Evolutionary conservation across 257 asterid genomes (phyloP).

Genomic region (Gentiana dahurica): DNA sequence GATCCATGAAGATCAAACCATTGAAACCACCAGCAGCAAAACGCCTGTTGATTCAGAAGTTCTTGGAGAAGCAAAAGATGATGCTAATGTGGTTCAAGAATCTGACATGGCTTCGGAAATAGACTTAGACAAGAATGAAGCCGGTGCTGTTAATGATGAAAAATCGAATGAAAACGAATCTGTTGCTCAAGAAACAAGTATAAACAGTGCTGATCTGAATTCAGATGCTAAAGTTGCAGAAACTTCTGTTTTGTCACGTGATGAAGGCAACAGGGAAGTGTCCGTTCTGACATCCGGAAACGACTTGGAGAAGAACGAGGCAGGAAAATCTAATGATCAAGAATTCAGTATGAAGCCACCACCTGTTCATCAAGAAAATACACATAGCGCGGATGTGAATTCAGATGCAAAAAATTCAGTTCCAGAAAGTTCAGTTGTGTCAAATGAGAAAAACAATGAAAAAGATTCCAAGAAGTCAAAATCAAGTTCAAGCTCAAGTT

Average conservation of each 20-base stretch:
- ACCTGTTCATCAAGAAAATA: background rate
- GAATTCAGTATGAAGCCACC: background rate
- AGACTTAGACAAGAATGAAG: too few relatives aligned
- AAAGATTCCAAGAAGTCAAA: conserved; percentile 30
- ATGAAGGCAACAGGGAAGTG: conserved; percentile 2
- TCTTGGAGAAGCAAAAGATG: background rate
- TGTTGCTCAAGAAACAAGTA: background rate
- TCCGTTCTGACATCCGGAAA: background rate
- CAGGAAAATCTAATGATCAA: background rate
- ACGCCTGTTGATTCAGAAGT: background rate
- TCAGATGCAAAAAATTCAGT: conserved; percentile 9
- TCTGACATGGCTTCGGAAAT: background rate
- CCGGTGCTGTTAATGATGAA: too few relatives aligned
- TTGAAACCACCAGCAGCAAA: conserved; percentile 6
- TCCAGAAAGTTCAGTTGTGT: conserved; percentile 15
- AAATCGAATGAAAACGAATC: background rate
- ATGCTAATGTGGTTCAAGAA: conserved; percentile 6
- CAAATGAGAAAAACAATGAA: conserved; percentile 22
- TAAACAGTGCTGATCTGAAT: background rate
- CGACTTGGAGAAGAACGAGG: too few relatives aligned
- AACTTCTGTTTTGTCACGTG: too few relatives aligned
- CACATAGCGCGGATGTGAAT: background rate
- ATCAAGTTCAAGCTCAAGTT: conserved; percentile 48
- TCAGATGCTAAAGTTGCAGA: conserved; percentile 1
- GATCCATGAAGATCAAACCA: conserved; percentile 4